These are phyloP conservation scores for Pseudoscleropodium purum DNA, from an alignment of 225 moss, liverwort and hornwort species.

Conservation along the genomic window DNA sequence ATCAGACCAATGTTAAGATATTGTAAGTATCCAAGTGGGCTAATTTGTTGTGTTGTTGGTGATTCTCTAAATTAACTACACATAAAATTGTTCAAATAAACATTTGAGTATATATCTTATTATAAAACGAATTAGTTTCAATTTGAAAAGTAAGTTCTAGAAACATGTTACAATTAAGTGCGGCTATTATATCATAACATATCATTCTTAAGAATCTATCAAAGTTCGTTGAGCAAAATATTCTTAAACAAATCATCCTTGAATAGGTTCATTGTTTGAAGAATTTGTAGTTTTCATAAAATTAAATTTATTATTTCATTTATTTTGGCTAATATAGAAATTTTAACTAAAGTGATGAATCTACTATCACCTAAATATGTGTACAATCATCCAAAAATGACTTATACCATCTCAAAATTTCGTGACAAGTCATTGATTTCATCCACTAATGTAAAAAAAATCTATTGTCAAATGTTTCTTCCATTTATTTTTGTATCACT, in stretches of 20 bases:
- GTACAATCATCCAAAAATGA: neutral
- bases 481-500: neutral
- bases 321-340: neutral
- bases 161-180: too few relatives aligned
- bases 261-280: neutral
- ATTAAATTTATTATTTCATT: neutral
- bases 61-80: too few relatives aligned
- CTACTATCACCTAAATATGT: neutral
- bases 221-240: neutral
- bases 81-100: too few relatives aligned
- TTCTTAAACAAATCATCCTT: neutral
- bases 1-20: too few relatives aligned
- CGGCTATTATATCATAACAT: too few relatives aligned
- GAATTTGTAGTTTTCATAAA: neutral
- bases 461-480: neutral
- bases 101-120: too few relatives aligned
- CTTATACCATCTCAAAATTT: neutral
- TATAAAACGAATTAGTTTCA: too few relatives aligned
- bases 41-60: too few relatives aligned
- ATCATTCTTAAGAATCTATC: too few relatives aligned
- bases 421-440: neutral
- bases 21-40: too few relatives aligned
- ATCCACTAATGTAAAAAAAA: neutral
- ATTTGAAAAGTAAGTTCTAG: too few relatives aligned
- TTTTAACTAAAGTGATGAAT: neutral